A percentile compares a stretch with the other conserved stretches of the same genome.
Evolutionary conservation across 805 yeast genomes (phyloP).

Genomic region (Metschnikowia baotianmanensis): DNA sequence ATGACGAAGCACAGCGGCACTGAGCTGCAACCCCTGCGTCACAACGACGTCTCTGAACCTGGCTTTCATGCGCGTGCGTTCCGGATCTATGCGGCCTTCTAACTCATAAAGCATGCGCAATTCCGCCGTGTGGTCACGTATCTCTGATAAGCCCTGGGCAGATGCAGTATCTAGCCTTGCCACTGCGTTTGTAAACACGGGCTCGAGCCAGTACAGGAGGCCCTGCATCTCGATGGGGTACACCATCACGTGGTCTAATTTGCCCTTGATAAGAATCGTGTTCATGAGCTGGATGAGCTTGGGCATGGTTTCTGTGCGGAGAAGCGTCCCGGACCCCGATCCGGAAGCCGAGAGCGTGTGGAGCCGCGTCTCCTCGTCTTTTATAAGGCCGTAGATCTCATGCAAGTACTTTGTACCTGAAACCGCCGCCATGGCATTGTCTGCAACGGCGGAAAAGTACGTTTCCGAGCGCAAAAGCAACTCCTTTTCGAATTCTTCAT

Average conservation of each 20-base stretch:
- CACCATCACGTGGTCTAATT: slow-evolving; percentile 53
- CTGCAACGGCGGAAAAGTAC: slow-evolving; percentile 51
- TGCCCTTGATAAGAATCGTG: slow-evolving; percentile 54
- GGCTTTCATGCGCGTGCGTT: slow-evolving; percentile 46
- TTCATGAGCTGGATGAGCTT: slow-evolving; percentile 57
- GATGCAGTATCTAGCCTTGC: background rate
- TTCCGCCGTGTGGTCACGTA: slow-evolving; percentile 29
- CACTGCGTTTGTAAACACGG: slow-evolving; percentile 28
- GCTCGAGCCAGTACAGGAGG: slow-evolving; percentile 52
- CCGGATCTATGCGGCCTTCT: slow-evolving; percentile 52
- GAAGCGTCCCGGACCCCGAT: slow-evolving; percentile 2
- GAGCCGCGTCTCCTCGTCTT: slow-evolving; percentile 60
- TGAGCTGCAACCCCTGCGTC: slow-evolving; percentile 43
- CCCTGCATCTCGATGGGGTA: slow-evolving; percentile 52
- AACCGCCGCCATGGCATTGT: slow-evolving; percentile 39
- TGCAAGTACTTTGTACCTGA: slow-evolving; percentile 55
- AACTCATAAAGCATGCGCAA: slow-evolving; percentile 49
- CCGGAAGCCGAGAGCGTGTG: slow-evolving; percentile 43
- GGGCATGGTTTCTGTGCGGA: slow-evolving; percentile 43
- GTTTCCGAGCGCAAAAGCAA: slow-evolving; percentile 53
- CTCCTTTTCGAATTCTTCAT: slow-evolving; percentile 62
- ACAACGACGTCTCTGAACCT: slow-evolving; percentile 48
- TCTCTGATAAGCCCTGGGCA: background rate
- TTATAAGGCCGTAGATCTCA: slow-evolving; percentile 50
- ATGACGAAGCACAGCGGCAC: slow-evolving; percentile 20